Base-by-base conservation (phyloP, 2,329 filamentous ascomycete species). In the Colletotrichum theobromicola region DNA sequence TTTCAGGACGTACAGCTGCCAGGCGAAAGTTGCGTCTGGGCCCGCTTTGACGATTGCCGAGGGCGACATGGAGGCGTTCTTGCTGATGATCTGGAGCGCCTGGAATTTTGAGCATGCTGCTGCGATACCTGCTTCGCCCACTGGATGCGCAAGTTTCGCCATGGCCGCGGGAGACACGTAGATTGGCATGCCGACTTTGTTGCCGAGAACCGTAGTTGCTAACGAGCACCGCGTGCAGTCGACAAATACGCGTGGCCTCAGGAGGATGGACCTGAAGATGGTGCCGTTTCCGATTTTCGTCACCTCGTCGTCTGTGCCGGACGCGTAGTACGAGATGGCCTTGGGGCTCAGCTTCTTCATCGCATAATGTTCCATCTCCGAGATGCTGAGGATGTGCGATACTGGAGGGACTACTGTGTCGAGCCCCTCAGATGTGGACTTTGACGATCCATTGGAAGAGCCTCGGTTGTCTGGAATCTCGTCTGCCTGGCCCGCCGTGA, bases 241-340 rank as follows among this genome's bases (percentile, higher is more conserved):
- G 77, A 95, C 87, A 83, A 98, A 97, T 53, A 98, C 90, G 30
- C 95, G 89, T 10, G 95, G 95, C 15, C 95, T 92, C 7, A 98
- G 88, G 4, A 97, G 87, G 78, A 98, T 96, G 75, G 91, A 90
- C 46, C 90, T 89, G 82, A 95, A 98, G 28, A 94, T 93, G 28
- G 87, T 83, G 79, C 92, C 93, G 86, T 98, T 97, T 83, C 93
- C 89, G n/a, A 83, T 82, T 82, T 97, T 97, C 75, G 93, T 93
- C 77, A 90, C 82, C 37, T 94, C 87, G 82, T 98, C 95, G 82
- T 98, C 95, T 67, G 90, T 88, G 2, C 94, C 94, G 2, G 94
- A 97, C 83, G 90, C 96, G 85, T 98, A 98, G 85, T 98, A 98
- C 63, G 94, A 94, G 93, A 94, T 96, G 67, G 93, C 94, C 84